Conservation (phyloP, 139 green algal species). For the Volvox reticuliferus region DNA sequence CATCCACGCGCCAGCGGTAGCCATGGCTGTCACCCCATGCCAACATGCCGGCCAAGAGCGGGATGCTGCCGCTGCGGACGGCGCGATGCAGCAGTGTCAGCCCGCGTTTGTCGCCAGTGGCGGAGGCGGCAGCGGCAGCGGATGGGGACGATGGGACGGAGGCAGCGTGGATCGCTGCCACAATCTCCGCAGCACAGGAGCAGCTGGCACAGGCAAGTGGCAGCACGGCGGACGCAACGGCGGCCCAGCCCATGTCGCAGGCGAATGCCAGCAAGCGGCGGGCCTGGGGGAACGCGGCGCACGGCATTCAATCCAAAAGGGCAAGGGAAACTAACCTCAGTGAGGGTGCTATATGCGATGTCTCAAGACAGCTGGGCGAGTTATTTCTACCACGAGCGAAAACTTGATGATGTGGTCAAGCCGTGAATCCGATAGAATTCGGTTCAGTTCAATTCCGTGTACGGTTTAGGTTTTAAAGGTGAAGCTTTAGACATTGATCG, state of each 20-base stretch:
- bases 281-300: not conserved
- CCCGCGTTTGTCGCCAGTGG: not conserved
- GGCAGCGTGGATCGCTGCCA: slow-evolving; percentile 54
- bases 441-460: too few species aligned
- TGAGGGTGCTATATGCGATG: too few species aligned
- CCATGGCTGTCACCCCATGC: slow-evolving; percentile 52
- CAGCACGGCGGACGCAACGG: slow-evolving; percentile 58
- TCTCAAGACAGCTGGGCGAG: too few species aligned
- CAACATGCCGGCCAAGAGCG: slow-evolving; percentile 60
- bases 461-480: too few species aligned
- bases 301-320: too few species aligned
- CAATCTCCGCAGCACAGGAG: slow-evolving; percentile 58
- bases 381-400: too few species aligned
- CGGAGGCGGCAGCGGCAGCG: not conserved
- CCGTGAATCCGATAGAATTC: too few species aligned
- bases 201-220: slow-evolving; percentile 56
- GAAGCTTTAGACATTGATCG: too few species aligned
- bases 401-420: too few species aligned
- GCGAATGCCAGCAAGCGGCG: slow-evolving; percentile 67
- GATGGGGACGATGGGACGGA: not conserved
- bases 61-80: slow-evolving; percentile 52
- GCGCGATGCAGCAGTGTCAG: slow-evolving; percentile 64
- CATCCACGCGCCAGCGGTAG: slow-evolving; percentile 56
- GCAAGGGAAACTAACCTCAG: too few species aligned
- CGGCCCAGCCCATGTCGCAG: slow-evolving; percentile 70